A percentile compares a stretch with the other conserved stretches of the same genome.
These are phyloP conservation scores for Cornus controversa DNA, from an alignment of 148 eudicot genomes.

Conservation along the genomic window DNA sequence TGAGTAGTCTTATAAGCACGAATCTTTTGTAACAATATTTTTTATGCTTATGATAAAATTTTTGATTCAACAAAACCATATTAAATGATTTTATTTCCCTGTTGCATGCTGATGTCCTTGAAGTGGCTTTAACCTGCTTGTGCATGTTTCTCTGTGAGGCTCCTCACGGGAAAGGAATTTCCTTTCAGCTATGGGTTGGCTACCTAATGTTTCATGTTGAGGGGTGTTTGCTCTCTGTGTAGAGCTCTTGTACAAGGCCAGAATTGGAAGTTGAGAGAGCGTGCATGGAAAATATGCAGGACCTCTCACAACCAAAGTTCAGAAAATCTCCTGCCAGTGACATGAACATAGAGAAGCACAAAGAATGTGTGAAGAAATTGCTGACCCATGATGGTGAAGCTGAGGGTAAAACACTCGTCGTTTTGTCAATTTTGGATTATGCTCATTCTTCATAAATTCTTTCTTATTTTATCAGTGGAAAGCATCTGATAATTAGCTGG, in stretches of 20 bases:
- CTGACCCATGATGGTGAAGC: constrained; percentile 25
- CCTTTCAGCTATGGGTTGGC: background rate
- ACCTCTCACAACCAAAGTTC: constrained; percentile 28
- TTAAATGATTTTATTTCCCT: too few relatives aligned
- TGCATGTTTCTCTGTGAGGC: background rate
- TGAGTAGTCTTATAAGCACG: too few relatives aligned
- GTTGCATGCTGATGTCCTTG: too few relatives aligned
- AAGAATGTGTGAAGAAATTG: constrained; percentile 22
- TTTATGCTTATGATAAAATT: too few relatives aligned
- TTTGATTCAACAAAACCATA: too few relatives aligned
- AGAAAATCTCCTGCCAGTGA: constrained; percentile 32
- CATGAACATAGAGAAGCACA: constrained; percentile 19
- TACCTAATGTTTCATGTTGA: background rate
- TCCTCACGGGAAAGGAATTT: background rate
- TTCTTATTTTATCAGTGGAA: background rate
- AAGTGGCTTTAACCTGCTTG: too few relatives aligned
- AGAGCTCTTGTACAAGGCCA: constrained; percentile 88
- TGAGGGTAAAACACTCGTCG: constrained; percentile 25
- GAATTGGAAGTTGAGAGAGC: constrained; percentile 52
- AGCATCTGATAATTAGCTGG: background rate
- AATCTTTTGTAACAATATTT: too few relatives aligned
- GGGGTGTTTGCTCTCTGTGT: constrained; percentile 8
- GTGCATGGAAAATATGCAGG: constrained; percentile 25
- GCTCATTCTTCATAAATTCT: background rate
- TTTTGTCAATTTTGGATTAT: background rate